Evolutionary conservation across 352 stramenopile genomes (phyloP), one percentile per base, ranked within the genome.

Genomic region (Phytopythium sindhum): DNA sequence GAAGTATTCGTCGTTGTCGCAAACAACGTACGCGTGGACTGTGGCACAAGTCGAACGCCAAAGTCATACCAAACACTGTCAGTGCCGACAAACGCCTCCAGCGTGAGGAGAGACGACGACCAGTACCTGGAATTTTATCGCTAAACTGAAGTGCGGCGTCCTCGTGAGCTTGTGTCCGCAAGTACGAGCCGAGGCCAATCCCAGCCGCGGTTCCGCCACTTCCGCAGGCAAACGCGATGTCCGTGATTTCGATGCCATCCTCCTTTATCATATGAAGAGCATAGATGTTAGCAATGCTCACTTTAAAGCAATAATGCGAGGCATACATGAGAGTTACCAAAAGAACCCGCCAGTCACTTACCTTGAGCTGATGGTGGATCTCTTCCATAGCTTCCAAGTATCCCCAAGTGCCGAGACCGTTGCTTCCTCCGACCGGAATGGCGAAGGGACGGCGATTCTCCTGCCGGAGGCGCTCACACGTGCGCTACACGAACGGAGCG

Each of bases 381-480:
- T 98, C 95, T 55, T 97, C 81, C 14, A 98, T 89, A 10, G 78
- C 91, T 65, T 98, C 70, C 41, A 98, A 84, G 68, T 98, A 98
- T 5, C 95, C 95, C 90, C 90, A 98, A 44, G 84, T 97, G 31
- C 95, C 95, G 19, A 98, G 60, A 10, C 80, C 92, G 77, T 98
- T 98, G 66, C 89, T 97, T 6, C 95, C 95, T 26, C 88, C 88
- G 2, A 96, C 84, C 11, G 88, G 88, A 62, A 96, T 96, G 11
- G 75, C 82, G 53, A 94, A 96, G 31, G 88, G 84, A 23, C 74
- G 78, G 24, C 84, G 84, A 26, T 76, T 78, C 68, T 93, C 66
- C 0, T 70, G 47, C 12, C 60, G 68, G 21, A 96, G 64, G 28
- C 73, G 70, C n/a, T 92, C 81, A 41, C 82, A 93, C 15, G 86